Evolutionary conservation across 2,329 filamentous ascomycete species (phyloP).

Genomic region (Colletotrichum brevisporum): DNA sequence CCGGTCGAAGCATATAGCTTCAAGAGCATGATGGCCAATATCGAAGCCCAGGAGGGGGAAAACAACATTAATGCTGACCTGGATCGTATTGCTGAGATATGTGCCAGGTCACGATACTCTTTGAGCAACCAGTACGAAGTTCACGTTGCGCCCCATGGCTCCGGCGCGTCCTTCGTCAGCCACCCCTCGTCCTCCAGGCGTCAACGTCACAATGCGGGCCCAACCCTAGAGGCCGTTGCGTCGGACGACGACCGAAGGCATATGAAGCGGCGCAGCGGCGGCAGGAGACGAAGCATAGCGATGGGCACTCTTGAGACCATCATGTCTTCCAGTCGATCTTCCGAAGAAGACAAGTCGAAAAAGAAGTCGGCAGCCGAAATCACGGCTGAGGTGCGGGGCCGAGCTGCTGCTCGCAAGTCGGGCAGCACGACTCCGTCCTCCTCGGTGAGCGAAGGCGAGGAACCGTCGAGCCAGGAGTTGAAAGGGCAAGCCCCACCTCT

Average conservation of each 20-base stretch:
- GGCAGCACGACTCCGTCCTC: slow-evolving; percentile 49
- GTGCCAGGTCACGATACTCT: slow-evolving; percentile 74
- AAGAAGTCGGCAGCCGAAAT: slow-evolving; percentile 72
- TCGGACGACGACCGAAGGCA: slow-evolving; percentile 69
- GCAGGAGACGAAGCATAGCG: slow-evolving; percentile 65
- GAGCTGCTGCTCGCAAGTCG: slow-evolving; percentile 56
- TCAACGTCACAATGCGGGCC: slow-evolving; percentile 56
- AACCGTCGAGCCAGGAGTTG: slow-evolving; percentile 44
- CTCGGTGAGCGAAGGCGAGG: slow-evolving; percentile 49
- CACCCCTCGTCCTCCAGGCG: slow-evolving; percentile 47
- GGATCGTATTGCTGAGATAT: slow-evolving; percentile 77
- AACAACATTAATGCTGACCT: slow-evolving; percentile 70
- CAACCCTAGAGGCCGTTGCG: slow-evolving; percentile 70
- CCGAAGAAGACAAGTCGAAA: slow-evolving; percentile 72
- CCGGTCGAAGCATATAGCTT: slow-evolving; percentile 75
- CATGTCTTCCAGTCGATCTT: slow-evolving; percentile 76
- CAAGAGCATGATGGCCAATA: slow-evolving; percentile 73
- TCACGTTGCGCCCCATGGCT: slow-evolving; percentile 74
- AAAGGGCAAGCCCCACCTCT: slow-evolving; percentile 26
- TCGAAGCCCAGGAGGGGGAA: slow-evolving; percentile 59
- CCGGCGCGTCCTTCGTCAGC: slow-evolving; percentile 63
- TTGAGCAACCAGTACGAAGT: slow-evolving; percentile 78
- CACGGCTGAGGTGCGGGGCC: slow-evolving; percentile 67
- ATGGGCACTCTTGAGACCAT: slow-evolving; percentile 77
- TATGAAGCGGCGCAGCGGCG: slow-evolving; percentile 57